Base-by-base conservation (phyloP, 2,329 filamentous ascomycete species). In the Hirsutella rhossiliensis region DNA sequence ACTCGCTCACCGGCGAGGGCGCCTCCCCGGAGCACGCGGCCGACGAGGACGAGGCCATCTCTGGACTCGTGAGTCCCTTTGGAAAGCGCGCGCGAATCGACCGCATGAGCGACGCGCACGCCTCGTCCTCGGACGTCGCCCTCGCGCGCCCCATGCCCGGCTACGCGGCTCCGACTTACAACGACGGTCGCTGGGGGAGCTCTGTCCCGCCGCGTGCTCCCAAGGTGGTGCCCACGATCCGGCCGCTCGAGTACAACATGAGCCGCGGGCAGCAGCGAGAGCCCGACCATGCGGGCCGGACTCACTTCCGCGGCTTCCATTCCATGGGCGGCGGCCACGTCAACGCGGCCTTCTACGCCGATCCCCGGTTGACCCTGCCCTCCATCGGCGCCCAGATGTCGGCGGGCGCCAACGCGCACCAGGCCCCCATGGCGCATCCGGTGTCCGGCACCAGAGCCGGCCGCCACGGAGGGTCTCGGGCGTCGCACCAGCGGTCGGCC, bases 11-110 rank as follows among this genome's bases (percentile, higher is more conserved):
- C 19, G 38, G 31, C 31, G 45, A 45, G 17, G 40, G 41, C 37
- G 31, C 23, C 30, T 46, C 45, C 32, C 41, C 39, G 9, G 43
- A 43, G 9, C 40, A 47, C 20, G 38, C 27, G 2, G n/a, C 37
- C 8, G 44, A 41, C 7, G 45, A 48, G 4, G 53, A 48, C n/a
- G 34, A 40, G 11, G 41, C 32, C 18, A 39, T 44, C n/a, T 15
- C 15, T 11, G 48, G 45, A 1, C 40, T 49, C 19, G 41, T 42
- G 20, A 54, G 50, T 23, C 51, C 51, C 11, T 50, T 50, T 4
- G 51, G 52, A 6, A 58, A 58, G 42, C 53, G 56, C 13, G 45
- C 50, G 5, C 50, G 54, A 12, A 45, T 52, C 20, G 47, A 48
- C 5, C 30, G 45, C 19, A 28, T 43, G 27, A 37, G 27, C 8